phyloP scores from a whole-genome alignment of 768 basidiomycete genomes.

The Cantharellus anzutake region DNA sequence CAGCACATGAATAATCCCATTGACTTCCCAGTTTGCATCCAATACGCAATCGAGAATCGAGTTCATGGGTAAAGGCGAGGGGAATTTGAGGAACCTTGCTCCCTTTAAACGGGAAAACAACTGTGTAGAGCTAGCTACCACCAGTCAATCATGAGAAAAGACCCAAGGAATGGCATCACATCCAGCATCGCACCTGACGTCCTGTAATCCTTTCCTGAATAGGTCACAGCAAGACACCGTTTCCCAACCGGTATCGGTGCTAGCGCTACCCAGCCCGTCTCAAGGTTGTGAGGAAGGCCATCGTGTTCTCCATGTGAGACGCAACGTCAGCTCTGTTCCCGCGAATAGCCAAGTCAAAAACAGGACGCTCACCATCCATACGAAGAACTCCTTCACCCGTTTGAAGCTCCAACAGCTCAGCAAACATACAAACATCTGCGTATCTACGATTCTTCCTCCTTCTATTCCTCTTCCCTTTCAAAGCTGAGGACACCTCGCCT shows the following conservation, averaged over 20 bases:
- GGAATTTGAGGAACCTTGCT: constrained; percentile 59
- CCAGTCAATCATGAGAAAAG: neutral
- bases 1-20: constrained; percentile 63
- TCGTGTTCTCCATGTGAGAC: constrained; percentile 17
- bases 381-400: constrained; percentile 18
- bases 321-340: neutral
- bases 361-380: neutral
- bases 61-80: constrained; percentile 52
- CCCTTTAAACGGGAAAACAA: constrained; percentile 70
- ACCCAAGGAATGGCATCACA: neutral
- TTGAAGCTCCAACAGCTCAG: constrained; percentile 64
- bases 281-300: constrained; percentile 54
- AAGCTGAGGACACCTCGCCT: constrained; percentile 14
- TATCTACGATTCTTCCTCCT: constrained; percentile 23
- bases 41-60: constrained; percentile 74
- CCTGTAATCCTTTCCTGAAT: constrained; percentile 13
- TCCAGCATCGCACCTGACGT: neutral
- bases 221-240: constrained; percentile 62
- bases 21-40: constrained; percentile 54
- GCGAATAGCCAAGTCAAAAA: neutral
- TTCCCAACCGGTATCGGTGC: constrained; percentile 68
- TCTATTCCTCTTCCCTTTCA: constrained; percentile 15
- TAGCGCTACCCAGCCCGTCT: constrained; percentile 60
- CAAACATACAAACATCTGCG: constrained; percentile 81
- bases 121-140: constrained; percentile 49